A percentile compares a stretch with the other conserved stretches of the same genome.
Conservation (phyloP, 805 yeast species). For the Ogataea chonburiensis region DNA sequence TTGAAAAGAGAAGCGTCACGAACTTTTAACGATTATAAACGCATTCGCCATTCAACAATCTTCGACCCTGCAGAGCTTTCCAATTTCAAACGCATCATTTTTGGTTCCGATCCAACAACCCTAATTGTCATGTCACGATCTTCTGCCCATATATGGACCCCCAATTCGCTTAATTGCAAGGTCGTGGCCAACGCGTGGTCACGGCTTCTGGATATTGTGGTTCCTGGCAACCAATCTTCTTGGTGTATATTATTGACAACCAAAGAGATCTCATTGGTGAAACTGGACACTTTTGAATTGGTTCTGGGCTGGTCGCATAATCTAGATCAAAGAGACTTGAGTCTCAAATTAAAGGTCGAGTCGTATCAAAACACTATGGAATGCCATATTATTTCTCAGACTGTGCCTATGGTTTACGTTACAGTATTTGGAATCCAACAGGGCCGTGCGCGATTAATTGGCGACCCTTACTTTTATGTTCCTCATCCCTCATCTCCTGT, state of each 20-base stretch:
- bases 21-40: constrained; percentile 2
- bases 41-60: constrained; percentile 7
- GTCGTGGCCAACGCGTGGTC: constrained; percentile 57
- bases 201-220: constrained; percentile 43
- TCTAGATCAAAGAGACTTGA: constrained; percentile 52
- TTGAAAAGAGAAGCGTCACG: constrained; percentile 4
- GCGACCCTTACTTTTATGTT: constrained; percentile 26
- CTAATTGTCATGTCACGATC: constrained; percentile 44
- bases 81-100: constrained; percentile 49
- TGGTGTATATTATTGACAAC: constrained; percentile 61
- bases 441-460: constrained; percentile 18
- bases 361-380: constrained; percentile 6
- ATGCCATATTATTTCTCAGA: constrained; percentile 34
- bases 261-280: constrained; percentile 59
- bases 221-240: constrained; percentile 29
- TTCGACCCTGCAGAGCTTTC: constrained; percentile 52
- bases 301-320: constrained; percentile 73
- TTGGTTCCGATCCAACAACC: constrained; percentile 38
- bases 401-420: constrained; percentile 28
- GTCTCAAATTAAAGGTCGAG: constrained; percentile 42
- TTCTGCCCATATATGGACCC: constrained; percentile 37
- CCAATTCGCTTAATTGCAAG: constrained; percentile 34
- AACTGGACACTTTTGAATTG: constrained; percentile 38
- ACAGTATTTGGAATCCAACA: constrained; percentile 31
- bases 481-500: constrained; percentile 24